Base-by-base conservation (phyloP, 2,329 filamentous ascomycete species). In the Beauveria sp. region DNA sequence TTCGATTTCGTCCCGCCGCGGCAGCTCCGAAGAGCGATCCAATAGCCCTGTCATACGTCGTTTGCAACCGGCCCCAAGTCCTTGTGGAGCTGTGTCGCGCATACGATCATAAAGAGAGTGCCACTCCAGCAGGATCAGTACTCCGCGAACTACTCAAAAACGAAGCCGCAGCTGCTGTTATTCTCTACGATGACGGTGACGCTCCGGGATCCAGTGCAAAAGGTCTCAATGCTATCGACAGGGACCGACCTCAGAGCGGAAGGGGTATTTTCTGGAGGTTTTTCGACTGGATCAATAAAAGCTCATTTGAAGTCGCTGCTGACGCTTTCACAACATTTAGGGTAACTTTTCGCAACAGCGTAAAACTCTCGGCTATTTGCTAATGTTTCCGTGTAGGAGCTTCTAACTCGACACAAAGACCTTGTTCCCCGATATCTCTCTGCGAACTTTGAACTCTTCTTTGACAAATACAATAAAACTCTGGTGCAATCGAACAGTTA, bases 321-420 rank as follows among this genome's bases (percentile, higher is more conserved):
- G 95, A 99, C 79, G 93, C 95, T 1, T 99, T 99, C 74, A 96
- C 93, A 63, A 98, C 93, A 5, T 99, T 99, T 76, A 85, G 93
- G 73, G 91, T 96, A 82, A 63, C 56, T 24, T 49, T 46, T 48
- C 22, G 28, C 28, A 14, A 14, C 18, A 20, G 6, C 48, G 22
- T 18, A 9, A 16, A 38, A 54, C 38, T 26, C n/a, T 24, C 9
- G 3, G 22, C 28, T 31, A 50, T 12, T 12, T 40, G 46, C 50
- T 22, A 55, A 49, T 34, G 43, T 24, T 16, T 43, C 10, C 5
- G 28, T 31, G 28, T 67, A 96, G 91, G 93, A 97, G 77, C 87
- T 98, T 64, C 78, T 99, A 61, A 98, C 95, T 28, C 92, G 90
- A 67, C 95, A 99, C 79, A 99, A 98, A 74, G 85, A 88, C 62